Evolutionary conservation across 345 rosid genomes (phyloP).

Genomic region (Acer yangbiense): DNA sequence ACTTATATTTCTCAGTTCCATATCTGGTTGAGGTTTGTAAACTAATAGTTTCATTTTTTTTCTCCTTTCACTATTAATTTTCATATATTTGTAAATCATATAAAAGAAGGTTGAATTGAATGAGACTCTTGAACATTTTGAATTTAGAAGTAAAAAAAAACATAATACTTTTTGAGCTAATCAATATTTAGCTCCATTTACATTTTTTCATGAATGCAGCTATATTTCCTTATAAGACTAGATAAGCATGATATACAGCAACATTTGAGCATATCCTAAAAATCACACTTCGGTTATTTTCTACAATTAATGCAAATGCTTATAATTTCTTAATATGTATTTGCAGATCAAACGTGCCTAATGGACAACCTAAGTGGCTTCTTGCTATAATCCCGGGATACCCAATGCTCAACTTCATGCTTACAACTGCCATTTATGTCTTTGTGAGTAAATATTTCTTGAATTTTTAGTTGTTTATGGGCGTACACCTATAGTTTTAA

Average conservation of each 20-base stretch:
- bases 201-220: not conserved
- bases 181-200: not conserved
- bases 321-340: conserved; percentile 6
- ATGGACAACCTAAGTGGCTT: conserved; percentile 99
- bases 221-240: too few species aligned
- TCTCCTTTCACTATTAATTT: not conserved
- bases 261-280: not conserved
- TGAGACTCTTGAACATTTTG: not conserved
- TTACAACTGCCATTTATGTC: conserved; percentile 83
- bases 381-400: conserved; percentile 84
- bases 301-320: not conserved
- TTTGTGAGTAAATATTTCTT: conserved; percentile 51
- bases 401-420: conserved; percentile 94
- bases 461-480: not conserved
- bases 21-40: conserved; percentile 93
- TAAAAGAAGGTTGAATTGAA: not conserved
- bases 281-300: not conserved
- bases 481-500: conserved; percentile 2
- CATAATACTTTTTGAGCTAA: not conserved
- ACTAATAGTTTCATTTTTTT: not conserved
- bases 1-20: conserved; percentile 96
- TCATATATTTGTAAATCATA: not conserved
- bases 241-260: not conserved
- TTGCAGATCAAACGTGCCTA: conserved; percentile 76
- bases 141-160: not conserved